Conservation (phyloP, 2,329 filamentous ascomycete genomes). For the Xylaria sp. region DNA sequence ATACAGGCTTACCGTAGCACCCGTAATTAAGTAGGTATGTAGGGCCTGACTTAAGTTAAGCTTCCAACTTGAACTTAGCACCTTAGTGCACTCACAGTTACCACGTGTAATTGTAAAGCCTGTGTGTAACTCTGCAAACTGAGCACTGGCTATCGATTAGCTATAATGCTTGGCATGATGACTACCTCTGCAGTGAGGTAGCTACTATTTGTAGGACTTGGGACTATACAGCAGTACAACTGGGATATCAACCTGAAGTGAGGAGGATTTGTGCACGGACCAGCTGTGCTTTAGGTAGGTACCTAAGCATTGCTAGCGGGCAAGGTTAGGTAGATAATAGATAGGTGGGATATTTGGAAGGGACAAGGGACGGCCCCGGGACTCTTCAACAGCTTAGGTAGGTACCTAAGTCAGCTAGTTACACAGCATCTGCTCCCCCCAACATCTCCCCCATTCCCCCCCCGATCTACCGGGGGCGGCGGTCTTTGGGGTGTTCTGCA, state of each 20-base stretch:
- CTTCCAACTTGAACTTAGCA: background rate
- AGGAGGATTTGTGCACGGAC: background rate
- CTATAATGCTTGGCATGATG: background rate
- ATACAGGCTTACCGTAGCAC: background rate
- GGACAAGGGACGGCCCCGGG: background rate
- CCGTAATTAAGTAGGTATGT: background rate
- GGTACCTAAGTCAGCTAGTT: slow-evolving; percentile 5
- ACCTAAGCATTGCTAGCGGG: too few relatives aligned
- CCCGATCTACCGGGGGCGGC: slow-evolving; percentile 34
- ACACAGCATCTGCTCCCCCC: slow-evolving; percentile 11
- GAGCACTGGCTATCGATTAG: background rate
- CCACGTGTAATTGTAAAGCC: slow-evolving; percentile 12
- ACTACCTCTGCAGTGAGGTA: background rate
- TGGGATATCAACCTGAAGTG: background rate
- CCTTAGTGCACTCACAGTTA: slow-evolving; percentile 6
- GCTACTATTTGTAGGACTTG: background rate
- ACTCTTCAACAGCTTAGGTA: slow-evolving; percentile 2
- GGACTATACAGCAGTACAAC: background rate
- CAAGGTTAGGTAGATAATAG: background rate
- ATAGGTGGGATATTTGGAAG: background rate
- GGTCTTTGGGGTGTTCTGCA: slow-evolving; percentile 31
- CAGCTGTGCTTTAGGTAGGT: background rate
- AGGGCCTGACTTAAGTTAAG: background rate
- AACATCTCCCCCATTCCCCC: slow-evolving; percentile 25
- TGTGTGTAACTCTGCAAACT: slow-evolving; percentile 2